Conservation (phyloP, 2,329 filamentous ascomycete genomes). For the Aureobasidium uvarum region DNA sequence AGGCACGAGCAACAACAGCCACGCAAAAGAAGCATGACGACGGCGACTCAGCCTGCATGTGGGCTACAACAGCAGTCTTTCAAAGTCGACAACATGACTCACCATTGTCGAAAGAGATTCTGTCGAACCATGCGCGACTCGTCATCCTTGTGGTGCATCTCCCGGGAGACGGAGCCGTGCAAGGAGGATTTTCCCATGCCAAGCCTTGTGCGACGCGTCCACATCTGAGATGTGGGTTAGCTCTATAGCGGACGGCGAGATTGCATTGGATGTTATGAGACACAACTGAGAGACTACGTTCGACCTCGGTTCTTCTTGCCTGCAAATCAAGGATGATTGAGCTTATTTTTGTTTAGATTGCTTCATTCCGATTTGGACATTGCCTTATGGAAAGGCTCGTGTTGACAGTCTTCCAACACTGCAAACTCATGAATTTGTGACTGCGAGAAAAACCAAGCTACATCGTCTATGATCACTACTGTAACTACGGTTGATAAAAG, state of each 20-base stretch:
- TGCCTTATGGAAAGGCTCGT: too few relatives aligned
- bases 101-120: too few relatives aligned
- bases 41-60: neutral
- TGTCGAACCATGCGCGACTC: neutral
- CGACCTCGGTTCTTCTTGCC: neutral
- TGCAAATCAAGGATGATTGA: too few relatives aligned
- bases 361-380: too few relatives aligned
- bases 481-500: too few relatives aligned
- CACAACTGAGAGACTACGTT: neutral
- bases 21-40: neutral
- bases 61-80: neutral
- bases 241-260: neutral
- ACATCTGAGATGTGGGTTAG: neutral
- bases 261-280: neutral
- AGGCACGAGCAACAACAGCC: neutral
- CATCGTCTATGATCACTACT: too few relatives aligned
- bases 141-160: conserved; percentile 17
- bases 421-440: too few relatives aligned
- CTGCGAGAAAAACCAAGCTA: too few relatives aligned
- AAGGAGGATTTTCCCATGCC: neutral
- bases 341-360: too few relatives aligned
- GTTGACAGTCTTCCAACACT: too few relatives aligned
- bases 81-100: too few relatives aligned
- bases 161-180: neutral
- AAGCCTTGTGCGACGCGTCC: neutral